Base-by-base conservation (phyloP, 2,329 filamentous ascomycete species). In the Hypoxylon sp. region DNA sequence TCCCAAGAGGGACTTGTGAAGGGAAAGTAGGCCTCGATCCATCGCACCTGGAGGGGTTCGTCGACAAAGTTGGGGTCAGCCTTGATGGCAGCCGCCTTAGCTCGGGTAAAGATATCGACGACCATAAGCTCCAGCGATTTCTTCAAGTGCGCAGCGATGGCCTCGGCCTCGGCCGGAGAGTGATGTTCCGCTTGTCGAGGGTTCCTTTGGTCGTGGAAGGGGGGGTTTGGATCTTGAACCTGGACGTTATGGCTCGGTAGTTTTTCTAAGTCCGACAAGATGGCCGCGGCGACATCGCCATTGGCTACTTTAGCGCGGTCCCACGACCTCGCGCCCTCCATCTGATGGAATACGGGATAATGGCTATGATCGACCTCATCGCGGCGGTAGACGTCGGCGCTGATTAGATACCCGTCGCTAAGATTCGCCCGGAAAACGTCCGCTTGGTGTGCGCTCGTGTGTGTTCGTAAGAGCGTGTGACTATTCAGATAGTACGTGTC, bases 281-380 rank as follows among this genome's bases (percentile, higher is more conserved):
- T 87, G 10, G 85, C 83, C 13, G 84, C 78, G 1, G 84, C 84
- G 15, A 92, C 73, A 63, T 89, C 83, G 15, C 80, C 81, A 58
- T 75, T 79, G 51, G 78, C 81, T 40, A 83, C 84, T 72, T 78
- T 82, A 23, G 72, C 80, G 8, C 91, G 85, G 71, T 95, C 89
- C 94, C 95, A 99, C 50, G 92, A 88, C 67, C 89, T 83, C 7
- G 94, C 94, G 10, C 92, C 94, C 74, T 99, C 95, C 93, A 98
- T 98, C 78, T 99, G 95, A 77, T 99, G 95, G 75, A 99, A 99
- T 56, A 96, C 87, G 0, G 95, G 95, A 76, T 98, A 98, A 77
- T 99, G 95, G 67, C 89, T 95, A 54, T 91, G 86, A 76, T 99
- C 95, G 70, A 99, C 89, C 54, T 94, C 93, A 83, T 99, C 95